Percentiles rank a stretch among this genome's conserved stretches.
Evolutionary conservation across 164 flowering plant genomes (phyloP).

Genomic region (Magnolia officinalis): DNA sequence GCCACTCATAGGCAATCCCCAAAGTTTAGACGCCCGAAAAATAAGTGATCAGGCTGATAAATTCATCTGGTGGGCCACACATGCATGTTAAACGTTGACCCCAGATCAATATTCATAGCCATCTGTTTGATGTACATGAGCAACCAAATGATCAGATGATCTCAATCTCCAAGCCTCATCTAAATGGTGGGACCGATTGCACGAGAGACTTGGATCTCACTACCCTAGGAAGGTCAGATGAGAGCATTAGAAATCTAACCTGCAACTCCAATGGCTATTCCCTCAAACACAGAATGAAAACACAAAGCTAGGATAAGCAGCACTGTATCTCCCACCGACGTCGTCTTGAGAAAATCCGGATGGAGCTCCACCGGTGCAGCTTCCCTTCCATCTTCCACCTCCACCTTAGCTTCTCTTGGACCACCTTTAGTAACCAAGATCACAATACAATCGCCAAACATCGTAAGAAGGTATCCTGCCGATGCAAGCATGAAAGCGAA

Average conservation of each 20-base stretch:
- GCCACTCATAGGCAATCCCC: too few species aligned
- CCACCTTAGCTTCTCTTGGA: conserved; percentile 24
- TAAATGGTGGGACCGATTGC: too few species aligned
- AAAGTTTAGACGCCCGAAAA: too few species aligned
- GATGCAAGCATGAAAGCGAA: conserved; percentile 79
- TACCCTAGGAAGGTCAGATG: too few species aligned
- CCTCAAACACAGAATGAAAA: conserved; percentile 84
- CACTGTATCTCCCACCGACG: conserved; percentile 59
- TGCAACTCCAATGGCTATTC: conserved; percentile 81
- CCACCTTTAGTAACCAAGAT: conserved; percentile 13
- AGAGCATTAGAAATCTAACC: conserved; percentile 28
- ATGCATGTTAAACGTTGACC: too few species aligned
- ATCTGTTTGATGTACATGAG: too few species aligned
- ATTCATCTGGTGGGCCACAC: too few species aligned
- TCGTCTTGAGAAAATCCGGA: conserved; percentile 37
- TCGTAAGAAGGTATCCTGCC: conserved; percentile 65
- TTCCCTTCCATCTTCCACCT: conserved; percentile 30
- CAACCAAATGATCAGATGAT: too few species aligned
- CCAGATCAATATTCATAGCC: too few species aligned
- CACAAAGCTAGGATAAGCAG: conserved; percentile 72
- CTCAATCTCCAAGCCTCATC: too few species aligned
- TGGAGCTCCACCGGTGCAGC: conserved; percentile 8
- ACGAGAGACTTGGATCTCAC: too few species aligned
- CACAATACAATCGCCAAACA: conserved; percentile 64
- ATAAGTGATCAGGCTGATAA: too few species aligned